These are phyloP conservation scores for Sporisorium exsertum DNA, from an alignment of 1,284 basidiomycete genomes.

Conservation along the genomic window DNA sequence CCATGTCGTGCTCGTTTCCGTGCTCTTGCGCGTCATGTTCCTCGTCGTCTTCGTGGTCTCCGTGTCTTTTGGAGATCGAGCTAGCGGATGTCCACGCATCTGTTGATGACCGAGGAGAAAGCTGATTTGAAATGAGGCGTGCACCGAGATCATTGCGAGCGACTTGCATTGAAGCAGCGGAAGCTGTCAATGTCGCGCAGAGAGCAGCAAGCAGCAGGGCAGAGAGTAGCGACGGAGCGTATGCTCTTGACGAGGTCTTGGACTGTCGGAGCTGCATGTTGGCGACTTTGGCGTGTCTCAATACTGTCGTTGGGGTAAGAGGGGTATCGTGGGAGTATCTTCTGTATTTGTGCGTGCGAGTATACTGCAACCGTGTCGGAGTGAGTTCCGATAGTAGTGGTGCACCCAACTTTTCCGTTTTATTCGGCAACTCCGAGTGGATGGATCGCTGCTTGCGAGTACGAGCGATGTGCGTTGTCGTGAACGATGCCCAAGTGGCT, in stretches of 20 bases:
- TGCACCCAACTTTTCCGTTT: constrained; percentile 10
- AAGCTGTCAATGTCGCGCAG: constrained; percentile 3
- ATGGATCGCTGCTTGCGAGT: background rate
- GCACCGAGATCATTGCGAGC: constrained; percentile 5
- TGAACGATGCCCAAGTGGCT: background rate
- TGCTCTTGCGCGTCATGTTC: constrained; percentile 17
- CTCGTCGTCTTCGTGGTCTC: constrained; percentile 32
- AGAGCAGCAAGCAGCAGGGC: constrained; percentile 9
- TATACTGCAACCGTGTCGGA: background rate
- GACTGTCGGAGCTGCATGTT: constrained; percentile 12
- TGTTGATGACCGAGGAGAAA: background rate
- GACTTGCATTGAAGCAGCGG: constrained; percentile 13
- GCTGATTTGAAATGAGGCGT: constrained; percentile 6
- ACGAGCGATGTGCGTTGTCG: background rate
- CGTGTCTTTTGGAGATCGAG: constrained; percentile 23
- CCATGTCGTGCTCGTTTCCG: constrained; percentile 4
- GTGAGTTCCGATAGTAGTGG: constrained; percentile 8
- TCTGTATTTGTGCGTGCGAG: background rate
- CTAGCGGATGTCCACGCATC: too few relatives aligned
- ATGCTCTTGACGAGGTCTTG: background rate
- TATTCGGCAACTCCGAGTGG: background rate
- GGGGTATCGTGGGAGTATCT: background rate
- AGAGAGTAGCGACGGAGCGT: background rate
- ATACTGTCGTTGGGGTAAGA: background rate
- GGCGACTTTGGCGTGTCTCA: background rate